phyloP scores from a whole-genome alignment of 1,284 basidiomycete species.

The Trametes pubescens region DNA sequence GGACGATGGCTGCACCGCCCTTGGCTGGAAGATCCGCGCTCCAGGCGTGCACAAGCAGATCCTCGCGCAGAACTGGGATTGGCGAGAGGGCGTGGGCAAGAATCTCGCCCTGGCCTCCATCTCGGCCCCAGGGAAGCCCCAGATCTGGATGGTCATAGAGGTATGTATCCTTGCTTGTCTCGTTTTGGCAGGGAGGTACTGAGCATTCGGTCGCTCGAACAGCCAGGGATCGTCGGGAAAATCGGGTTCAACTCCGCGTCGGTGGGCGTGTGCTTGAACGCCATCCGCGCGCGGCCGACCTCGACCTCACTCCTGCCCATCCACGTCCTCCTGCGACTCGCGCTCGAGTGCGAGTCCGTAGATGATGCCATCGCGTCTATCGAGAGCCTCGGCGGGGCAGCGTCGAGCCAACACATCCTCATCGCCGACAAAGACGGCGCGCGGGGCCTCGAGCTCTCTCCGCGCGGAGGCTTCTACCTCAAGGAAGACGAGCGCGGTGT shows the following conservation, averaged over 20 bases:
- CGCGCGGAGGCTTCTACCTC: conserved; percentile 40
- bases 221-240: conserved; percentile 51
- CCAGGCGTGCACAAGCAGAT: conserved; percentile 35
- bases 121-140: conserved; percentile 40
- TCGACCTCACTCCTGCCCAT: conserved; percentile 44
- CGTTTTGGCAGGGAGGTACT: not conserved
- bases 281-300: conserved; percentile 45
- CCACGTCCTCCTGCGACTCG: conserved; percentile 45
- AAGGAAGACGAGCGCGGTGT: conserved; percentile 40
- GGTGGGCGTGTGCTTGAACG: conserved; percentile 48
- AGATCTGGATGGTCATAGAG: conserved; percentile 49
- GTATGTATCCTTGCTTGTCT: conserved; percentile 18
- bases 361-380: conserved; percentile 39
- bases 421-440: conserved; percentile 42
- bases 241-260: conserved; percentile 49
- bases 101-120: conserved; percentile 46
- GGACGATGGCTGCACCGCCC: conserved; percentile 49
- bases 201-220: not conserved
- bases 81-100: conserved; percentile 44
- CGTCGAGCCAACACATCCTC: conserved; percentile 47
- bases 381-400: conserved; percentile 43
- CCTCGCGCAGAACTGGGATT: conserved; percentile 52
- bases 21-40: conserved; percentile 41
- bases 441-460: conserved; percentile 45
- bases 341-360: conserved; percentile 44